phyloP scores from a whole-genome alignment of 2,329 filamentous ascomycete genomes.

The Fusarium beomiforme region DNA sequence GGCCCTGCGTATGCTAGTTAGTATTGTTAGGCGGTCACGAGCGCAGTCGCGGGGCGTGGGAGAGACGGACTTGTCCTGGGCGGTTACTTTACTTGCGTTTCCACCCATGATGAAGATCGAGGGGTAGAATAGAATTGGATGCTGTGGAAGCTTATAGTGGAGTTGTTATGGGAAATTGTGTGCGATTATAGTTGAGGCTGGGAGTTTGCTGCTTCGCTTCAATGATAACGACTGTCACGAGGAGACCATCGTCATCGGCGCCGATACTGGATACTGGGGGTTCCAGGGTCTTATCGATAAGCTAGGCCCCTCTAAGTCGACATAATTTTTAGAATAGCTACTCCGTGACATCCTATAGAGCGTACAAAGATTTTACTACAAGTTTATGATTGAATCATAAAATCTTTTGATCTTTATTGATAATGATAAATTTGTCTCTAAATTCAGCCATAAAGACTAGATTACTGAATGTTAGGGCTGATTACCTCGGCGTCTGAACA shows the following conservation, averaged over 20 bases:
- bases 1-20: constrained; percentile 67
- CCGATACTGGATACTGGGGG: constrained; percentile 19
- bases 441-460: background rate
- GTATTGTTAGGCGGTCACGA: constrained; percentile 16
- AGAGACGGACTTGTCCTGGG: constrained; percentile 81
- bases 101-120: constrained; percentile 59
- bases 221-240: constrained; percentile 39
- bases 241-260: constrained; percentile 42
- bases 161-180: background rate
- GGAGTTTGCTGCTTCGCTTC: background rate
- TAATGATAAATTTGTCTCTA: fast-evolving
- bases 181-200: background rate
- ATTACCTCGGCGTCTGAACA: too few relatives aligned
- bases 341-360: background rate
- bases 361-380: background rate
- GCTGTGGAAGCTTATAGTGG: background rate
- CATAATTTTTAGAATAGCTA: background rate
- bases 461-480: too few relatives aligned
- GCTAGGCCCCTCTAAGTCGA: constrained; percentile 2
- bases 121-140: background rate
- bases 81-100: constrained; percentile 66
- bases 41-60: constrained; percentile 22
- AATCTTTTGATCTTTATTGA: too few relatives aligned
- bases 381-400: too few relatives aligned
- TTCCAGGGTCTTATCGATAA: constrained; percentile 43